A percentile compares a stretch with the other conserved stretches of the same genome.
Evolutionary conservation across 192 early-diverging fungal species (phyloP).

Genomic region (Backusella mclennaniae): DNA sequence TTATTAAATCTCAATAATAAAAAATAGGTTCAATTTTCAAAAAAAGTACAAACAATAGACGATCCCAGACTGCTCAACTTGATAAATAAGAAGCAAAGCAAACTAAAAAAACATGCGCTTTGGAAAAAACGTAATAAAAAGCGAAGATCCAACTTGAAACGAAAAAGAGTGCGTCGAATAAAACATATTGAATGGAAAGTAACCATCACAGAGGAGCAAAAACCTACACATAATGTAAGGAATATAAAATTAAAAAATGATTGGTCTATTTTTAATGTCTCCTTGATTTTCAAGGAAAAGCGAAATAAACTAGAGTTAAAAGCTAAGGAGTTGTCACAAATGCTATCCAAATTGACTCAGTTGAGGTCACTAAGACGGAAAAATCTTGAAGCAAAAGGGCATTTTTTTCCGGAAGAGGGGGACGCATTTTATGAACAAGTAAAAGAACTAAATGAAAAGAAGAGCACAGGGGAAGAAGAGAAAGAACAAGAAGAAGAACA

Average conservation of each 20-base stretch:
- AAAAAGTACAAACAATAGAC: neutral
- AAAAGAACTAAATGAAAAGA: slow-evolving; percentile 26
- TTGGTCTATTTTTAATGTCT: too few species aligned
- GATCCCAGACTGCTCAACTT: neutral
- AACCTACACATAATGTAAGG: neutral
- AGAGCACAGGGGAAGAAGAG: slow-evolving; percentile 7
- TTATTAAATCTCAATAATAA: neutral
- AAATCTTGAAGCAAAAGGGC: slow-evolving; percentile 18
- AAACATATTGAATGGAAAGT: neutral
- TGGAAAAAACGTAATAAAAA: neutral
- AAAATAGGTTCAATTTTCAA: neutral
- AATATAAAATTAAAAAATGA: neutral
- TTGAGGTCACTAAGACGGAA: neutral
- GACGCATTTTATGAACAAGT: slow-evolving; percentile 33
- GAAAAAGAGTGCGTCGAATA: neutral
- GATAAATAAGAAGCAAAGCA: neutral
- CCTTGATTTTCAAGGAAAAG: neutral
- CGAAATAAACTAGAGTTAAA: neutral
- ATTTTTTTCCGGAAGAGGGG: slow-evolving; percentile 39
- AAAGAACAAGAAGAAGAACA: neutral
- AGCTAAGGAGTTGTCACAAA: neutral
- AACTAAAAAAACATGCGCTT: neutral
- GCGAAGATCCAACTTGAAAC: neutral
- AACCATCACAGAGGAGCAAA: neutral
- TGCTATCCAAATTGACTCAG: neutral